Base-by-base conservation (phyloP, 2,329 filamentous ascomycete genomes). In the Mycosphaerella sp. region DNA sequence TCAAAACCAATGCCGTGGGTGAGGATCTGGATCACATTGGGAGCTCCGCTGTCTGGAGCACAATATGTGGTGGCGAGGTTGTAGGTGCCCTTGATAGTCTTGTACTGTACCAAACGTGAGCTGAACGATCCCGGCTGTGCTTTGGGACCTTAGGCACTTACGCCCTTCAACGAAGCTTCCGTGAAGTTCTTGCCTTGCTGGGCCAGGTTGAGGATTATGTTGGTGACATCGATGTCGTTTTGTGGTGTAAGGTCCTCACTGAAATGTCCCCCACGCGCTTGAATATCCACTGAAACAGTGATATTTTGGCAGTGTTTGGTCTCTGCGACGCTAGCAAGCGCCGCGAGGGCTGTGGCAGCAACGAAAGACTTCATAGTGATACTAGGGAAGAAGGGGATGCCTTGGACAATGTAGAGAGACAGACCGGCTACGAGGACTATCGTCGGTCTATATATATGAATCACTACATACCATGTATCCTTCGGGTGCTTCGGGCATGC, bases 41-140 rank as follows among this genome's bases (percentile, higher is more conserved):
- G 57, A 12, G 52, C 47, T 9, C 64, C 74, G 5, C 59, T 60
- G 52, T 77, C 72, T 0, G 82, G 82, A 47, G 73, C 68, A 66
- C 83, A 86, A 70, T 82, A 83, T 8, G 79, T 80, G 0, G 79
- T 76, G 4, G 74, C 77, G 42, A 86, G 77, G 4, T 77, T 64
- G 68, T 83, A 85, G 18, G 68, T 71, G 28, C 79, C 79, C 1
- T 69, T 63, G 13, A 81, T 66, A 0, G 73, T 78, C 25, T 70
- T 61, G 59, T 78, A 79, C 21, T 25, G 7, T 25, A 25, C 7
- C 21, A 25, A 25, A 1, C 21, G 21, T 25, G 21, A 25, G 21
- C 7, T 25, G 3, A 25, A 5, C 1, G 3, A 6, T 25, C 4
- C 21, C 21, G 5, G 3, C 4, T 25, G 7, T 25, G 7, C 21